Conservation (phyloP, 176 grass and related monocot species). For the Aegilops tauschii region DNA sequence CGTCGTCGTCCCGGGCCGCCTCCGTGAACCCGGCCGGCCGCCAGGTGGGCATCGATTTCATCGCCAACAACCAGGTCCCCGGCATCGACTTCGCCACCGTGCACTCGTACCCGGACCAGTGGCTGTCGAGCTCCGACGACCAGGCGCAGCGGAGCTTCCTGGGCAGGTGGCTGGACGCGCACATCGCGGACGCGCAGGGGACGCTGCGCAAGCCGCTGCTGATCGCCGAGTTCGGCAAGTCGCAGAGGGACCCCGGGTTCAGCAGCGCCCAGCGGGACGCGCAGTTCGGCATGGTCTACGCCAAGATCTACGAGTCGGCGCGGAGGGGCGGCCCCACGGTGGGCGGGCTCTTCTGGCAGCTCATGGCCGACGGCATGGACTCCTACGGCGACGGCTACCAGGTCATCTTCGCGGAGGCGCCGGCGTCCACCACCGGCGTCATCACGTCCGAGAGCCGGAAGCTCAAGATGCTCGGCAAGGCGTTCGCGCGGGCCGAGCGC, state of each 20-base stretch:
- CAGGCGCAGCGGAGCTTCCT: conserved; percentile 62
- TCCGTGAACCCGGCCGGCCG: conserved; percentile 50
- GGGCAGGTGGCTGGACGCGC: conserved; percentile 64
- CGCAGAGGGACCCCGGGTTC: conserved; percentile 64
- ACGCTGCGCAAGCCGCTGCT: conserved; percentile 77
- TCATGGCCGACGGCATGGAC: conserved; percentile 77
- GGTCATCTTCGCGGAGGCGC: conserved; percentile 53
- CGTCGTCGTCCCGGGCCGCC: conserved; percentile 4
- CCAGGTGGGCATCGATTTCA: conserved; percentile 91
- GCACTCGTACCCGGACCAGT: conserved; percentile 97
- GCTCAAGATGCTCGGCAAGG: conserved; percentile 49
- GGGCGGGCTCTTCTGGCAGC: conserved; percentile 90
- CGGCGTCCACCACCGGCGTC: conserved; percentile 53
- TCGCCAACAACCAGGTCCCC: conserved; percentile 69
- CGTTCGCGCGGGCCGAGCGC: conserved; percentile 21
- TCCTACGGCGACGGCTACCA: conserved; percentile 85
- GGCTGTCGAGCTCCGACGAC: conserved; percentile 52
- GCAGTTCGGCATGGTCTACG: conserved; percentile 61
- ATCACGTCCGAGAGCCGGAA: conserved; percentile 56
- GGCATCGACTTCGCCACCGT: conserved; percentile 92
- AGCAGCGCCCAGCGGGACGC: conserved; percentile 55
- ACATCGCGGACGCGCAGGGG: conserved; percentile 57
- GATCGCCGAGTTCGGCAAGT: conserved; percentile 84
- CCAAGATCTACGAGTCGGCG: conserved; percentile 73
- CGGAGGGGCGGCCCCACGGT: conserved; percentile 43